These are phyloP conservation scores for Aspergillus cavernicola DNA, from an alignment of 495 filamentous ascomycete species.

Conservation along the genomic window DNA sequence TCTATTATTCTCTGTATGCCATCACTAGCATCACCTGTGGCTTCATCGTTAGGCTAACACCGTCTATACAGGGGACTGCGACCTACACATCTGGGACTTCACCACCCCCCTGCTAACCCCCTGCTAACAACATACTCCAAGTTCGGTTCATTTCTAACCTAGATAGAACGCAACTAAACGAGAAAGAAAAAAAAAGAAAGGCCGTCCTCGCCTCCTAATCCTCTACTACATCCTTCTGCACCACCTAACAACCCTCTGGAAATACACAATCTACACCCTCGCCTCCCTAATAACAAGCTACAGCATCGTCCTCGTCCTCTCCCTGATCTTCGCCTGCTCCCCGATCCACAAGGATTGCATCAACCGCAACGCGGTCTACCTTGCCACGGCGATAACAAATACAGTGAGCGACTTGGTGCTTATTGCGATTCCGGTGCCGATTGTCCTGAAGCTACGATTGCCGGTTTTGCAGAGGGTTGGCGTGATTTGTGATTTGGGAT, in stretches of 20 bases:
- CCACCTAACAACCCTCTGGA: slow-evolving; percentile 4
- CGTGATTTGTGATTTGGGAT: slow-evolving; percentile 19
- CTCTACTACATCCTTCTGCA: slow-evolving; percentile 27
- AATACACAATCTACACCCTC: slow-evolving; percentile 14
- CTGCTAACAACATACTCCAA: not conserved
- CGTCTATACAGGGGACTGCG: not conserved
- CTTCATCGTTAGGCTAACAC: not conserved
- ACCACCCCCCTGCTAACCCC: not conserved
- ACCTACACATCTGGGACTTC: slow-evolving; percentile 1
- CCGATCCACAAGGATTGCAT: slow-evolving; percentile 35
- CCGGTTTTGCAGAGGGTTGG: slow-evolving; percentile 20
- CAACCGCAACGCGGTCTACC: slow-evolving; percentile 26
- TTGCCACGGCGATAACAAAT: slow-evolving; percentile 37
- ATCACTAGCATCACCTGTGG: not conserved
- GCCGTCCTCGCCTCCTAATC: slow-evolving; percentile 24
- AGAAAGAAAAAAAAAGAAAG: not conserved
- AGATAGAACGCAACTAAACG: not conserved
- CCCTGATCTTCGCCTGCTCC: slow-evolving; percentile 38
- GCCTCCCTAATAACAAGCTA: slow-evolving; percentile 22
- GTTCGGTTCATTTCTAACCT: not conserved
- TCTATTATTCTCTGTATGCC: not conserved
- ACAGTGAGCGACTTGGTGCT: slow-evolving; percentile 37
- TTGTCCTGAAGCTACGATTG: slow-evolving; percentile 23
- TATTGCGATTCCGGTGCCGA: slow-evolving; percentile 31
- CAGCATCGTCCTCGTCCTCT: slow-evolving; percentile 25